A percentile compares a stretch with the other conserved stretches of the same genome.
These are phyloP conservation scores for Lepidium didymum DNA, from an alignment of 345 rosid species.

Conservation along the genomic window DNA sequence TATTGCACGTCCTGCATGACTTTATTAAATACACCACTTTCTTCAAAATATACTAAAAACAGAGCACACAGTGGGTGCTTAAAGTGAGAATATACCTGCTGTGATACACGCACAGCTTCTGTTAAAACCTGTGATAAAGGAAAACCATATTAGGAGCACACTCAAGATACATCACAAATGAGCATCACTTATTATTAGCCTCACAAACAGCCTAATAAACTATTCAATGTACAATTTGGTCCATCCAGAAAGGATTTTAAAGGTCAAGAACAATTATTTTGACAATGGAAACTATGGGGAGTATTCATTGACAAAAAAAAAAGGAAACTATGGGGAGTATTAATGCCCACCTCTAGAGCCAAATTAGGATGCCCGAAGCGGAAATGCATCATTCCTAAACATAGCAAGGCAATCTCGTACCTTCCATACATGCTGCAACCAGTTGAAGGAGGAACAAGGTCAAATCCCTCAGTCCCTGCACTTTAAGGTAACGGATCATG, in stretches of 20 bases:
- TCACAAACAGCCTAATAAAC: conserved; percentile 2
- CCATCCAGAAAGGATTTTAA: not conserved
- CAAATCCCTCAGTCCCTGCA: conserved; percentile 98
- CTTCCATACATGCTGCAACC: conserved; percentile 55
- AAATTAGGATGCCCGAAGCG: conserved; percentile 95
- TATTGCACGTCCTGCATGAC: not conserved
- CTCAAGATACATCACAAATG: conserved; percentile 2
- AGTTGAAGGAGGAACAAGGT: conserved; percentile 51
- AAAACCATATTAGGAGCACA: conserved; percentile 15
- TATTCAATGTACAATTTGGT: conserved; percentile 1
- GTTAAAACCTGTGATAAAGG: conserved; percentile 65
- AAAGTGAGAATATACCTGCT: conserved; percentile 46
- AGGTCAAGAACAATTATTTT: not conserved
- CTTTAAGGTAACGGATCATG: conserved; percentile 47
- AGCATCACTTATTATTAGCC: conserved; percentile 2
- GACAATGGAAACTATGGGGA: not conserved
- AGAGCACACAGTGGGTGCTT: not conserved
- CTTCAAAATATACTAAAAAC: conserved; percentile 1
- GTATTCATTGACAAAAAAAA: no score
- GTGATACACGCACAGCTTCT: conserved; percentile 86
- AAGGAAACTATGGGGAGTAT: not conserved
- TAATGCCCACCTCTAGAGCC: conserved; percentile 74
- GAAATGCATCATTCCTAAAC: conserved; percentile 92
- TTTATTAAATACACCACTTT: not conserved
- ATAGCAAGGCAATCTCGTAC: conserved; percentile 75